Evolutionary conservation across 2,329 filamentous ascomycete genomes (phyloP).

Genomic region (Boeremia lycopersici): DNA sequence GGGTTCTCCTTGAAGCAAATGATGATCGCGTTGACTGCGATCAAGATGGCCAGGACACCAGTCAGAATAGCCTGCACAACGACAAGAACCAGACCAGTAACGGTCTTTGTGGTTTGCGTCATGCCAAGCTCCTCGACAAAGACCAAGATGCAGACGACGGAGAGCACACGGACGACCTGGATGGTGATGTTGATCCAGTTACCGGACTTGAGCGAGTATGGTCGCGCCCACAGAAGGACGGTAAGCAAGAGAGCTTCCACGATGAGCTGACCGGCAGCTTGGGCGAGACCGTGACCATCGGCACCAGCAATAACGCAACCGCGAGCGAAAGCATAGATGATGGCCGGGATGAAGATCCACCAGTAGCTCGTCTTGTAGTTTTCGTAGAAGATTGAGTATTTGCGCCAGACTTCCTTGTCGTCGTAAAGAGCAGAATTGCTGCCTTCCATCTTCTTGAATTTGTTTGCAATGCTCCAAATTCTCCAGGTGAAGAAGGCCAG

Average conservation of each 20-base stretch:
- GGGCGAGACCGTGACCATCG: conserved; percentile 82
- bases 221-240: conserved; percentile 81
- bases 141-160: conserved; percentile 84
- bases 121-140: conserved; percentile 95
- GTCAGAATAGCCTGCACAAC: conserved; percentile 88
- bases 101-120: conserved; percentile 87
- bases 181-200: conserved; percentile 95
- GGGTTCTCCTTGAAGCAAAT: conserved; percentile 86
- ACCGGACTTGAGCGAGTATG: conserved; percentile 83
- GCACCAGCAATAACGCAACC: conserved; percentile 83
- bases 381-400: conserved; percentile 98
- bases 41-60: conserved; percentile 81
- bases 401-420: conserved; percentile 87
- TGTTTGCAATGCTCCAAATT: conserved; percentile 77
- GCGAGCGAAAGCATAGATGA: conserved; percentile 89
- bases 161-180: conserved; percentile 85
- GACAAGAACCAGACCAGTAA: conserved; percentile 91
- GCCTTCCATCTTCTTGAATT: conserved; percentile 76
- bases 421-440: conserved; percentile 78
- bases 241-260: conserved; percentile 81
- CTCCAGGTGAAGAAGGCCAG: conserved; percentile 83
- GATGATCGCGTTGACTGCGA: conserved; percentile 86
- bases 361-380: conserved; percentile 93
- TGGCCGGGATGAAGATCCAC: conserved; percentile 93
- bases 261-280: conserved; percentile 78